Percentiles rank a stretch among this genome's conserved stretches.
Evolutionary conservation across 1,139 yeast species (phyloP).

Genomic region (Insectozyma bohioensis): DNA sequence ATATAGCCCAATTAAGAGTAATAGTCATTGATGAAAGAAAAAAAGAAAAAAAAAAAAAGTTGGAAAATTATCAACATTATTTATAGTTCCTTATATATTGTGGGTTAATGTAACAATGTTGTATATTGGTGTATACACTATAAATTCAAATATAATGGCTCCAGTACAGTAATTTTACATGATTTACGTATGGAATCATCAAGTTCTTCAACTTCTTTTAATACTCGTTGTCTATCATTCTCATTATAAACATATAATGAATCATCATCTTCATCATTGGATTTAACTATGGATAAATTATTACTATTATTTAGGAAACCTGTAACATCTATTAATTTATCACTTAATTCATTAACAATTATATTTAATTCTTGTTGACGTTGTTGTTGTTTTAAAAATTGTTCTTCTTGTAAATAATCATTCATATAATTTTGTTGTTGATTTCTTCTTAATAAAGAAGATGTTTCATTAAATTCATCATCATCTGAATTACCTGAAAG

Average conservation of each 20-base stretch:
- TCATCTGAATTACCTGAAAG: conserved; percentile 33
- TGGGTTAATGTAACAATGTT: not conserved
- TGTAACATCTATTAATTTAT: conserved; percentile 45
- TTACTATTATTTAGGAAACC: not conserved
- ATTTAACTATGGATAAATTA: not conserved
- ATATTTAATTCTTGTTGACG: conserved; percentile 43
- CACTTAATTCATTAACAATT: conserved; percentile 45
- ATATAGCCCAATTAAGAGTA: conserved; percentile 39
- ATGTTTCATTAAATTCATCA: conserved; percentile 40
- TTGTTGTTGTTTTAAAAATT: conserved; percentile 40
- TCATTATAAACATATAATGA: conserved; percentile 14
- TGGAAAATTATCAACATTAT: too few species aligned
- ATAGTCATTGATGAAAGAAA: too few species aligned
- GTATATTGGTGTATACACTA: conserved; percentile 3
- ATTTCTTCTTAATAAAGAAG: conserved; percentile 31
- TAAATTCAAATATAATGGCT: conserved; percentile 32
- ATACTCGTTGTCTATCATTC: conserved; percentile 23
- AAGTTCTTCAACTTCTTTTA: conserved; percentile 20
- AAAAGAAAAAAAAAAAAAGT: not conserved
- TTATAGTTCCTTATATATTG: too few species aligned
- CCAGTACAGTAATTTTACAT: conserved; percentile 23
- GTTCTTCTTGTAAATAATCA: conserved; percentile 42
- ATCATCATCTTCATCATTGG: conserved; percentile 3
- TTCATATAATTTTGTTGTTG: conserved; percentile 28
- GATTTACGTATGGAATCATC: conserved; percentile 21